Conservation (phyloP, 148 eudicot genomes). For the Vaccinium macrocarpon region DNA sequence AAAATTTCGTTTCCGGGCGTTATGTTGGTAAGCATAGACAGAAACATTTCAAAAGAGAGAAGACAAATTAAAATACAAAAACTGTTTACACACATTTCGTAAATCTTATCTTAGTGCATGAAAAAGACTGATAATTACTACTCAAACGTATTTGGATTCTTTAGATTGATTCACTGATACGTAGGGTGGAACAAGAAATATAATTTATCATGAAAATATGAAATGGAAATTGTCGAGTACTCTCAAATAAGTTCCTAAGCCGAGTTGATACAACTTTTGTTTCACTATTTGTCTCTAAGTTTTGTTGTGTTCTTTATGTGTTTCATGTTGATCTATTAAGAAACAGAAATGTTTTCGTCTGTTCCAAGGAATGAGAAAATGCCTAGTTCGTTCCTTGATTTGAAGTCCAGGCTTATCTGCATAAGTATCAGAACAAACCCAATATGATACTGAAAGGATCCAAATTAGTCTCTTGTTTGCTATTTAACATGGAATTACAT, state of each 20-base stretch:
- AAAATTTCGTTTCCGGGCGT: not conserved
- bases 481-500: not conserved
- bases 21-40: not conserved
- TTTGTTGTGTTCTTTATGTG: not conserved
- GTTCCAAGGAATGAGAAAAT: not conserved
- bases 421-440: not conserved
- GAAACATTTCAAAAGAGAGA: not conserved
- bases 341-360: not conserved
- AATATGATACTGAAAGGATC: not conserved
- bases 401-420: not conserved
- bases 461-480: not conserved
- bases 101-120: not conserved
- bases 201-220: not conserved
- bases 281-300: not conserved
- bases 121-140: not conserved
- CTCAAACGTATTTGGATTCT: not conserved
- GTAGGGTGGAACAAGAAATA: not conserved
- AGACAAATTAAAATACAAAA: not conserved
- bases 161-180: not conserved
- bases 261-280: not conserved
- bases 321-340: not conserved
- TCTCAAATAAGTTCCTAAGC: not conserved
- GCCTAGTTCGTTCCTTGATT: not conserved
- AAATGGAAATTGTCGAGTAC: not conserved
- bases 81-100: not conserved